Evolutionary conservation across 192 early-diverging fungal genomes (phyloP).

Genomic region (Nowakowskiella sp.): DNA sequence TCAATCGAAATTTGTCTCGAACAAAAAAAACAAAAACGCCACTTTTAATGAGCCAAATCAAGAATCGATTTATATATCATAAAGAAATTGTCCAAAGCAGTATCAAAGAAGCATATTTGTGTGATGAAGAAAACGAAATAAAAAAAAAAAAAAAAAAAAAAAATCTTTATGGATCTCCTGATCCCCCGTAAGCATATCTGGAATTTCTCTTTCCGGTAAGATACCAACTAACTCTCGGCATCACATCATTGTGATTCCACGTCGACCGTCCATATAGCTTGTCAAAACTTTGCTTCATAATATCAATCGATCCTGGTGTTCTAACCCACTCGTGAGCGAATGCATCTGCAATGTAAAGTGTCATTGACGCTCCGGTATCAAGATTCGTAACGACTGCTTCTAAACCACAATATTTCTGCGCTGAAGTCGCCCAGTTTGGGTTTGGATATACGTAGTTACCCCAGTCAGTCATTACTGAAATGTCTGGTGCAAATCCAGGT

Average conservation of each 20-base stretch:
- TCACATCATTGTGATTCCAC: constrained; percentile 3
- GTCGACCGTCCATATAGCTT: neutral
- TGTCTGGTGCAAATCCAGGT: constrained; percentile 13
- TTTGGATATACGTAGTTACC: constrained; percentile 8
- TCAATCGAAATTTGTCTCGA: no score
- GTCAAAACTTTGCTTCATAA: constrained; percentile 12
- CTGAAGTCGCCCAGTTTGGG: no score
- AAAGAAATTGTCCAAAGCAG: no score
- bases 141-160: no score
- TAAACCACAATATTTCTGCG: constrained; percentile 8
- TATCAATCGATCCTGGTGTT: constrained; percentile 14
- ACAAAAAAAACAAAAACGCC: no score
- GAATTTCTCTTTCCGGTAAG: constrained; percentile 11
- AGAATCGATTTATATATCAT: no score
- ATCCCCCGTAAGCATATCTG: constrained; percentile 8
- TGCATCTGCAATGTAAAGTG: constrained; percentile 16
- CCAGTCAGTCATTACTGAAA: neutral
- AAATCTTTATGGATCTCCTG: no score
- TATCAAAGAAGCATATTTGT: no score
- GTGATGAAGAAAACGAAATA: no score
- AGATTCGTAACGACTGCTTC: constrained; percentile 15
- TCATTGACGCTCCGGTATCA: constrained; percentile 5
- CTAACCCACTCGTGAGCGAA: constrained; percentile 12
- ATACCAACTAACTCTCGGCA: constrained; percentile 6
- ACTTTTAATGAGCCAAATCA: no score